These are phyloP conservation scores for Quercus lobata DNA, from an alignment of 331 rosid genomes.

Conservation along the genomic window DNA sequence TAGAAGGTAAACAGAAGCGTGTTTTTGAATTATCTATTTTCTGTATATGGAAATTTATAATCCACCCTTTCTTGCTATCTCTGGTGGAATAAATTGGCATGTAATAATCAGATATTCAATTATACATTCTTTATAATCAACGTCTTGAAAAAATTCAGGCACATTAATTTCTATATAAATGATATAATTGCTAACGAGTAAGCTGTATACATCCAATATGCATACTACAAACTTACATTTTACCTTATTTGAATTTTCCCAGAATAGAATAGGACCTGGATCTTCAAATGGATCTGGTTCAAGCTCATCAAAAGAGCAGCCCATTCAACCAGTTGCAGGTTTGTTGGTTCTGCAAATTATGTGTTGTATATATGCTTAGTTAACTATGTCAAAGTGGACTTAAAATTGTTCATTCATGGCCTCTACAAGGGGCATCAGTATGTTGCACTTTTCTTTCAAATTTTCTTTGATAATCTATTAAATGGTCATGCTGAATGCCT, in stretches of 20 bases:
- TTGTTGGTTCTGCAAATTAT: constrained; percentile 18
- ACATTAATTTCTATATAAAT: background rate
- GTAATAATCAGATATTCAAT: background rate
- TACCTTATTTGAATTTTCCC: constrained; percentile 14
- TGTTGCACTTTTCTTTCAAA: background rate
- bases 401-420: background rate
- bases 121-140: background rate
- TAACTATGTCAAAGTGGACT: background rate
- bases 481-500: background rate
- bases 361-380: constrained; percentile 4
- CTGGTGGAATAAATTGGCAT: constrained; percentile 2
- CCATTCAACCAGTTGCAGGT: constrained; percentile 48
- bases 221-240: background rate
- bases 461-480: background rate
- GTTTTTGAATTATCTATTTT: constrained; percentile 4
- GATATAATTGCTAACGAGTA: background rate
- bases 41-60: background rate
- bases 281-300: constrained; percentile 62
- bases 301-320: constrained; percentile 59
- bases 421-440: background rate
- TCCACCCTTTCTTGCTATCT: background rate
- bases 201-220: background rate
- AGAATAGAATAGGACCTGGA: constrained; percentile 53
- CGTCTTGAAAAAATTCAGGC: background rate
- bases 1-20: background rate